Conservation (phyloP, 371 early-diverging fungal species). For the Rhizomucor pusillus region DNA sequence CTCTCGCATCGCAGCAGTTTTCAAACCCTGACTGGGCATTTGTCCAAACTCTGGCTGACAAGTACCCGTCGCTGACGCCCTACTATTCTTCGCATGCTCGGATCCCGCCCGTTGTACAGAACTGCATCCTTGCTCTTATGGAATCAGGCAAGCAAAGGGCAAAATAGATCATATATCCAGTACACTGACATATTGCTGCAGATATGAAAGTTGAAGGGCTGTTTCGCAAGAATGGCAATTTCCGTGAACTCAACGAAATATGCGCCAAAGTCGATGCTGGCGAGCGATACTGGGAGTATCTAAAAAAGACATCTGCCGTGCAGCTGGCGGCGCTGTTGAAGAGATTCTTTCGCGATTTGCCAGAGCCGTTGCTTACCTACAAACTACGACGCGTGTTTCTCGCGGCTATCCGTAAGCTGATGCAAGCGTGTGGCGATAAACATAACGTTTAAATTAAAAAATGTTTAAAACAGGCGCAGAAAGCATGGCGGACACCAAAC, state of each 20-base stretch:
- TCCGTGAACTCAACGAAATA: slow-evolving; percentile 78
- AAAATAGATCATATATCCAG: neutral
- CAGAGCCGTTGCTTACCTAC: slow-evolving; percentile 92
- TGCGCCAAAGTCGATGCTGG: slow-evolving; percentile 74
- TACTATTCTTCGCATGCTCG: slow-evolving; percentile 30
- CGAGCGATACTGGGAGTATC: slow-evolving; percentile 13
- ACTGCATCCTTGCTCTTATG: slow-evolving; percentile 65
- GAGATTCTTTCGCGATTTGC: slow-evolving; percentile 91
- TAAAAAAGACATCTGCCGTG: slow-evolving; percentile 66
- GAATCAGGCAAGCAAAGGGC: slow-evolving; percentile 63
- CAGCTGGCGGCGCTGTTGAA: slow-evolving; percentile 94
- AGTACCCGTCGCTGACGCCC: slow-evolving; percentile 59
- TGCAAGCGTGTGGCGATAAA: neutral
- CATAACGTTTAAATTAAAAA: neutral
- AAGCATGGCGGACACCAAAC: slow-evolving; percentile 41
- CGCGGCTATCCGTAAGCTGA: slow-evolving; percentile 57
- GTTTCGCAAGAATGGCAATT: slow-evolving; percentile 97
- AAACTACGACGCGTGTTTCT: slow-evolving; percentile 81
- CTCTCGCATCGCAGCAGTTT: slow-evolving; percentile 3
- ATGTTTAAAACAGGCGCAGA: slow-evolving; percentile 27
- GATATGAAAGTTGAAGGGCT: slow-evolving; percentile 90
- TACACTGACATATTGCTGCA: slow-evolving; percentile 16
- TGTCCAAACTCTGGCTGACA: slow-evolving; percentile 49
- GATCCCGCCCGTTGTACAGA: slow-evolving; percentile 78
- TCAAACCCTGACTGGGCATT: slow-evolving; percentile 1